Percentiles rank a stretch among this genome's conserved stretches.
phyloP scores from a whole-genome alignment of 345 rosid species.

The Melastoma malabathricum region DNA sequence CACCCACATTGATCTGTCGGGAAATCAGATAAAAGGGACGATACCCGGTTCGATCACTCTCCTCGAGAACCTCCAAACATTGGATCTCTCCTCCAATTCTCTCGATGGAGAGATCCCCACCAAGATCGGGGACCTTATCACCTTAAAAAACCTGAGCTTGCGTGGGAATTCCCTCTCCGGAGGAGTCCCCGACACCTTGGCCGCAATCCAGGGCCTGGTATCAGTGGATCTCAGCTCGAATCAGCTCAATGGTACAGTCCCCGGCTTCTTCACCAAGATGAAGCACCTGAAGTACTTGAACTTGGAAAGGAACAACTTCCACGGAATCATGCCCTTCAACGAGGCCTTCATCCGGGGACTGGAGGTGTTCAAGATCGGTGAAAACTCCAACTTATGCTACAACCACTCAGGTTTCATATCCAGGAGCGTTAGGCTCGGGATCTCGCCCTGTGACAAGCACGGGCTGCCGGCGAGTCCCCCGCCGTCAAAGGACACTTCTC shows the following conservation, averaged over 20 bases:
- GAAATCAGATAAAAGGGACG: slow-evolving; percentile 50
- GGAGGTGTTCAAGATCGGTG: slow-evolving; percentile 55
- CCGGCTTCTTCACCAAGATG: slow-evolving; percentile 53
- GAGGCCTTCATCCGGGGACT: slow-evolving; percentile 49
- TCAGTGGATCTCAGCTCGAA: slow-evolving; percentile 83
- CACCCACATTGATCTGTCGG: slow-evolving; percentile 68
- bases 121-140: slow-evolving; percentile 52
- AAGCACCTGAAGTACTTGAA: slow-evolving; percentile 56
- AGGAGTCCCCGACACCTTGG: slow-evolving; percentile 60
- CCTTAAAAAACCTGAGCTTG: slow-evolving; percentile 53
- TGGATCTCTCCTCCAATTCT: slow-evolving; percentile 52
- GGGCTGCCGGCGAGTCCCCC: slow-evolving; percentile 84
- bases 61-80: slow-evolving; percentile 44
- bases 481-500: slow-evolving; percentile 34
- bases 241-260: slow-evolving; percentile 80
- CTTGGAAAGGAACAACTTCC: slow-evolving; percentile 56
- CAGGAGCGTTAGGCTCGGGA: slow-evolving; percentile 69
- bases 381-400: slow-evolving; percentile 69
- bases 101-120: slow-evolving; percentile 59
- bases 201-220: slow-evolving; percentile 53
- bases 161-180: slow-evolving; percentile 76
- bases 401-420: slow-evolving; percentile 49
- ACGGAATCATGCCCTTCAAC: slow-evolving; percentile 81
- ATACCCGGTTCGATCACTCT: slow-evolving; percentile 60
- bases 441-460: slow-evolving; percentile 75